phyloP scores from a whole-genome alignment of 352 stramenopile genomes.

The Phytophthora tubulina region DNA sequence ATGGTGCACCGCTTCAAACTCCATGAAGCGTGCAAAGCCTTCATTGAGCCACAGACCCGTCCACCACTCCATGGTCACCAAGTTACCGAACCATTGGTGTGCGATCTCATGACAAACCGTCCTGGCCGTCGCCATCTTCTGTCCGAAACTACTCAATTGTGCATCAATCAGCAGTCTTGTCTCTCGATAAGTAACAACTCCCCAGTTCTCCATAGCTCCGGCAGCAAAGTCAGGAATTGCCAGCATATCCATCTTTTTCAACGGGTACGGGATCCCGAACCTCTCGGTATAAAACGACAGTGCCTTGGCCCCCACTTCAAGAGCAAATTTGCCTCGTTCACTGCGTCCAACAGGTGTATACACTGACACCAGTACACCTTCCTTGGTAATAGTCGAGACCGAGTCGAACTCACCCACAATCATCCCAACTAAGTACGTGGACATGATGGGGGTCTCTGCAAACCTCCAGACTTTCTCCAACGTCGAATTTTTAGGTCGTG shows the following conservation, averaged over 20 bases:
- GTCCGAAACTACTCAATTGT: constrained; percentile 70
- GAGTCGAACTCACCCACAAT: constrained; percentile 97
- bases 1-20: constrained; percentile 93
- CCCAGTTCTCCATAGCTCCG: constrained; percentile 97
- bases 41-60: constrained; percentile 98
- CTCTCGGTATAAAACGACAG: constrained; percentile 78
- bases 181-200: constrained; percentile 98
- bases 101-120: constrained; percentile 98
- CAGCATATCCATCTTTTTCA: constrained; percentile 99
- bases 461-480: constrained; percentile 87
- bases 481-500: constrained; percentile 37
- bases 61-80: constrained; percentile 99
- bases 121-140: constrained; percentile 88
- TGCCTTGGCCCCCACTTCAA: constrained; percentile 75
- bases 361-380: constrained; percentile 94
- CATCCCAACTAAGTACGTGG: constrained; percentile 96
- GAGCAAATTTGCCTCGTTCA: constrained; percentile 92
- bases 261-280: constrained; percentile 93
- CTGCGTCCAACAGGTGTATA: constrained; percentile 96
- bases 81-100: constrained; percentile 98
- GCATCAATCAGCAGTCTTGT: constrained; percentile 90
- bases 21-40: constrained; percentile 97
- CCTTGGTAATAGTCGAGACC: constrained; percentile 89
- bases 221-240: constrained; percentile 97
- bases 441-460: constrained; percentile 96